phyloP scores from a whole-genome alignment of 2,329 filamentous ascomycete genomes.

The Alternaria sp. region DNA sequence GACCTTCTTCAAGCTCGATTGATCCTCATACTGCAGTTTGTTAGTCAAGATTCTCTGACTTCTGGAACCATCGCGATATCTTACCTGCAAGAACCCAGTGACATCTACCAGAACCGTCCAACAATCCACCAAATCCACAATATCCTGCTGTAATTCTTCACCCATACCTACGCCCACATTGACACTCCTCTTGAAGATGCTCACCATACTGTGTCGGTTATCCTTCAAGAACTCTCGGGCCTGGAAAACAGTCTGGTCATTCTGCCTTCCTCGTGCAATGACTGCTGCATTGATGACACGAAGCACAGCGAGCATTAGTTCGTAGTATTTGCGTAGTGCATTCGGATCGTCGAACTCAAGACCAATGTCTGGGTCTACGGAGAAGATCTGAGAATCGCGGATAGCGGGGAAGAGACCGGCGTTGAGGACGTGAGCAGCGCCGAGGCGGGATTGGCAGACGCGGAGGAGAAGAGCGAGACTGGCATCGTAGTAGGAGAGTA shows the following conservation, averaged over 20 bases:
- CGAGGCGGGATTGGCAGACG: constrained; percentile 82
- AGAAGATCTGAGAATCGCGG: constrained; percentile 83
- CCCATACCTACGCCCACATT: constrained; percentile 67
- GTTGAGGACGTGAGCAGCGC: constrained; percentile 86
- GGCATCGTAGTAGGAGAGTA: constrained; percentile 72
- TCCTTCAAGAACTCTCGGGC: constrained; percentile 82
- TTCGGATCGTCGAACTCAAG: constrained; percentile 74
- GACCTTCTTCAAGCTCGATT: constrained; percentile 31
- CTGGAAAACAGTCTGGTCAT: constrained; percentile 74
- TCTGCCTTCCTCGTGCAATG: constrained; percentile 81
- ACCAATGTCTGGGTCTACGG: constrained; percentile 90
- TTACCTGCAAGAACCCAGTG: constrained; percentile 85
- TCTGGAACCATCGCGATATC: constrained; percentile 3
- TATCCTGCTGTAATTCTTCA: constrained; percentile 68
- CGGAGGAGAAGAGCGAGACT: constrained; percentile 84
- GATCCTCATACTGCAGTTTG: constrained; percentile 37
- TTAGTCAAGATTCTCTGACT: constrained; percentile 15
- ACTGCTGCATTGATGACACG: constrained; percentile 84
- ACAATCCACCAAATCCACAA: constrained; percentile 82
- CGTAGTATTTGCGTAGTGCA: constrained; percentile 82
- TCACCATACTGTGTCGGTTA: constrained; percentile 83
- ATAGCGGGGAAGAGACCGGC: constrained; percentile 85
- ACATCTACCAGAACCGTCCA: constrained; percentile 84
- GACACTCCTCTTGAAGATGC: constrained; percentile 88
- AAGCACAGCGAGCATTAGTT: constrained; percentile 79